Evolutionary conservation across 768 basidiomycete species (phyloP).

Genomic region (Termitomyces sp.): DNA sequence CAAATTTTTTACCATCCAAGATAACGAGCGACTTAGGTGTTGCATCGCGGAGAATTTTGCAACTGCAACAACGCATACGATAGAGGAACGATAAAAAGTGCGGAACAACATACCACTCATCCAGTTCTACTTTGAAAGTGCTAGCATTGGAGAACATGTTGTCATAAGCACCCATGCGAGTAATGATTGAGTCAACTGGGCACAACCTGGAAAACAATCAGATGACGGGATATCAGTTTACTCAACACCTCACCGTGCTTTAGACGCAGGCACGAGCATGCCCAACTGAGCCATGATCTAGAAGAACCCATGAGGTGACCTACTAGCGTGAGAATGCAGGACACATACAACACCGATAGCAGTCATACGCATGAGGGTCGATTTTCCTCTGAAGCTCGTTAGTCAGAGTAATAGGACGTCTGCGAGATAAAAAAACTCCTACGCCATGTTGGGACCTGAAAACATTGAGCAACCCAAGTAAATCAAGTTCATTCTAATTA

Average conservation of each 20-base stretch:
- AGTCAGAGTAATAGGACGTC: slow-evolving; percentile 2
- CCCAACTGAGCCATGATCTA: slow-evolving; percentile 93
- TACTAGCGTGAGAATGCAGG: not conserved
- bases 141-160: slow-evolving; percentile 93
- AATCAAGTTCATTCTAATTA: slow-evolving; percentile 7
- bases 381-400: slow-evolving; percentile 50
- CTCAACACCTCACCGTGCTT: slow-evolving; percentile 53
- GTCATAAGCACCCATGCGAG: slow-evolving; percentile 98
- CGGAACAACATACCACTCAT: slow-evolving; percentile 69
- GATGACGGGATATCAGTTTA: not conserved
- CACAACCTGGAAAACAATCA: slow-evolving; percentile 49
- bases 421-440: slow-evolving; percentile 22
- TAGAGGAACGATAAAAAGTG: not conserved
- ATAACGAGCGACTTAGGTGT: slow-evolving; percentile 94
- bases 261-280: slow-evolving; percentile 87
- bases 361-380: slow-evolving; percentile 92
- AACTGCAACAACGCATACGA: slow-evolving; percentile 38
- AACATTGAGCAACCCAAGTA: not conserved
- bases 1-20: slow-evolving; percentile 65
- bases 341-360: slow-evolving; percentile 77
- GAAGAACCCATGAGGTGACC: slow-evolving; percentile 1
- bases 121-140: slow-evolving; percentile 98
- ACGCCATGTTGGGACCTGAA: slow-evolving; percentile 86
- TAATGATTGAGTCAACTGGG: slow-evolving; percentile 88
- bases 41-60: slow-evolving; percentile 89